These are phyloP conservation scores for Chaetomiaceae sp. DNA, from an alignment of 2,329 filamentous ascomycete genomes.

Conservation along the genomic window DNA sequence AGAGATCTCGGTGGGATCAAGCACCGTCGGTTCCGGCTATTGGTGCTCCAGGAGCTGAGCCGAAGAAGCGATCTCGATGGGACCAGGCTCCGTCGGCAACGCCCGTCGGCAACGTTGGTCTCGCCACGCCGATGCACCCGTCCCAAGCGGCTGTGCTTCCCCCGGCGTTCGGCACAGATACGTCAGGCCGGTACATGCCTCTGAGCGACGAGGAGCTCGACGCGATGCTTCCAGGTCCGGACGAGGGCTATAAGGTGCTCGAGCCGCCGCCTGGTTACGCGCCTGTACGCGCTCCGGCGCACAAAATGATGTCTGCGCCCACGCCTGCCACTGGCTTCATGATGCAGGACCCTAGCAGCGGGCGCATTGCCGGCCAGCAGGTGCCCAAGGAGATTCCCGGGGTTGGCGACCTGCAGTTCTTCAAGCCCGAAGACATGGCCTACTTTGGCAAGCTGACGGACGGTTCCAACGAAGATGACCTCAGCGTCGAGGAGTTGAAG, in stretches of 20 bases:
- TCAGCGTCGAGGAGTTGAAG: constrained; percentile 93
- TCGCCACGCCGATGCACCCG: constrained; percentile 71
- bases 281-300: constrained; percentile 68
- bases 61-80: constrained; percentile 74
- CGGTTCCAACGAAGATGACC: constrained; percentile 80
- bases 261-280: constrained; percentile 89
- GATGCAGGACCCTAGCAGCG: constrained; percentile 92
- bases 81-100: constrained; percentile 82
- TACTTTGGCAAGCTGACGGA: constrained; percentile 98
- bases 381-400: constrained; percentile 93
- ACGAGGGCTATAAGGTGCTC: constrained; percentile 87
- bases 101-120: constrained; percentile 64
- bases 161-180: constrained; percentile 68
- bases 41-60: constrained; percentile 51
- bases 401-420: constrained; percentile 92
- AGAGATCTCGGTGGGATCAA: constrained; percentile 84
- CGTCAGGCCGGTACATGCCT: constrained; percentile 70
- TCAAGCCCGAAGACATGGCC: constrained; percentile 97
- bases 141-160: constrained; percentile 52
- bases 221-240: constrained; percentile 77
- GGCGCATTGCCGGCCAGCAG: constrained; percentile 76
- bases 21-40: constrained; percentile 54
- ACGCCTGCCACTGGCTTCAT: constrained; percentile 81
- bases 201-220: constrained; percentile 93
- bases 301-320: constrained; percentile 68